A percentile compares a stretch with the other conserved stretches of the same genome.
These are phyloP conservation scores for Dipteronia sinensis DNA, from an alignment of 345 rosid species.

Conservation along the genomic window DNA sequence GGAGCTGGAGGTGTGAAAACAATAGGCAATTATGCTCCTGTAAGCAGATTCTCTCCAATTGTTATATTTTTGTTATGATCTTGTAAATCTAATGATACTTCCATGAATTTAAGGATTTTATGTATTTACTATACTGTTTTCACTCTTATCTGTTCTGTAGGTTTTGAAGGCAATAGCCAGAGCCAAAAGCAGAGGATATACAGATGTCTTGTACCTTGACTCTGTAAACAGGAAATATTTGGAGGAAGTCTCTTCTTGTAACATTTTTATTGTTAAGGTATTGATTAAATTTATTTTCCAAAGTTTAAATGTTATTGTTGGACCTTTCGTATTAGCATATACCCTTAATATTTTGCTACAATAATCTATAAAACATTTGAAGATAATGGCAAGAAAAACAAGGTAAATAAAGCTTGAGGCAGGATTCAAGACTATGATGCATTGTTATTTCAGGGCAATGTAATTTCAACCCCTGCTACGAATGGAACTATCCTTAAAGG, in stretches of 20 bases:
- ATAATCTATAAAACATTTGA: too few species aligned
- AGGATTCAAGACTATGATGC: background rate
- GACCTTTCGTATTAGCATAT: background rate
- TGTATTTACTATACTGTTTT: background rate
- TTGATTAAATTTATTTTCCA: too few species aligned
- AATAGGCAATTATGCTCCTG: constrained; percentile 68
- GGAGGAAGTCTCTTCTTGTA: constrained; percentile 90
- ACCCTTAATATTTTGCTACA: too few species aligned
- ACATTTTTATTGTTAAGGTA: constrained; percentile 83
- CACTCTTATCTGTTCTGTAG: constrained; percentile 27
- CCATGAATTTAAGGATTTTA: background rate
- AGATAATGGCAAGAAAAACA: too few species aligned
- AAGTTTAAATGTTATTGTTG: background rate
- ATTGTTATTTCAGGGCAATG: constrained; percentile 45
- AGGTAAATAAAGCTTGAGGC: too few species aligned
- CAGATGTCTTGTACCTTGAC: constrained; percentile 88
- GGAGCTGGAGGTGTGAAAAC: constrained; percentile 77
- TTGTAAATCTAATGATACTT: background rate
- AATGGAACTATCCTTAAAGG: constrained; percentile 81
- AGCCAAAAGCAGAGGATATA: constrained; percentile 77
- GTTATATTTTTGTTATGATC: background rate
- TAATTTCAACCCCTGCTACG: constrained; percentile 72
- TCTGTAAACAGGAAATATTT: constrained; percentile 55
- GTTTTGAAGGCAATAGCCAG: constrained; percentile 61
- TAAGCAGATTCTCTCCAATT: constrained; percentile 33